A percentile compares a stretch with the other conserved stretches of the same genome.
Conservation (phyloP, 331 rosid genomes). For the Pyracantha coccinea region DNA sequence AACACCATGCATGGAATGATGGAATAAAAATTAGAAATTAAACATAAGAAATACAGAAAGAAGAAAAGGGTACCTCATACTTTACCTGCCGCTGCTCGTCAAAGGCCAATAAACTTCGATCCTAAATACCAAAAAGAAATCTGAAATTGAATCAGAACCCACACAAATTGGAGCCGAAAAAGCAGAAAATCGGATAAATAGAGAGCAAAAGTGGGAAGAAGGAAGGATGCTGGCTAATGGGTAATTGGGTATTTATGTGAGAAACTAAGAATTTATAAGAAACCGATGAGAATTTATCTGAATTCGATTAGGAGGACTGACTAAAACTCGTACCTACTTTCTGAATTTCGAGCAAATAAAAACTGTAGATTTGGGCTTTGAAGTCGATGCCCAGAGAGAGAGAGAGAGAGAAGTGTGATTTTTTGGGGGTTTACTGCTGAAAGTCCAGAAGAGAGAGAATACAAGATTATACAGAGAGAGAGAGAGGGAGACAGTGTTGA, state of each 20-base stretch:
- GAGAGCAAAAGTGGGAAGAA: background rate
- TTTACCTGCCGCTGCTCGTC: background rate
- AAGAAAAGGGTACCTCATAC: constrained; percentile 15
- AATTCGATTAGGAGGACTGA: background rate
- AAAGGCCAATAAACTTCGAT: background rate
- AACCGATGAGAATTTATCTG: background rate
- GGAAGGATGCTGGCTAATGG: background rate
- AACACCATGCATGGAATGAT: background rate
- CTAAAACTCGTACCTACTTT: background rate
- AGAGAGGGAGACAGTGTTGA: background rate
- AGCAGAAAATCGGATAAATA: background rate
- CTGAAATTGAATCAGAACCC: background rate
- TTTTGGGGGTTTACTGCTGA: background rate
- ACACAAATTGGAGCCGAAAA: background rate
- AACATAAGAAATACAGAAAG: background rate
- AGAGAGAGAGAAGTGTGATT: background rate
- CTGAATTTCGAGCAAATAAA: background rate
- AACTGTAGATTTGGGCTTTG: constrained; percentile 4
- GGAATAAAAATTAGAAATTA: background rate
- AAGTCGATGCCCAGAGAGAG: background rate
- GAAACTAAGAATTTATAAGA: background rate
- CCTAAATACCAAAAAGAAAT: background rate
- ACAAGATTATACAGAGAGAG: background rate
- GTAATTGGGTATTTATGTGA: background rate
- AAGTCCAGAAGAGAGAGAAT: background rate